These are phyloP conservation scores for Starmerella riodocensis DNA, from an alignment of 805 yeast genomes.

Conservation along the genomic window DNA sequence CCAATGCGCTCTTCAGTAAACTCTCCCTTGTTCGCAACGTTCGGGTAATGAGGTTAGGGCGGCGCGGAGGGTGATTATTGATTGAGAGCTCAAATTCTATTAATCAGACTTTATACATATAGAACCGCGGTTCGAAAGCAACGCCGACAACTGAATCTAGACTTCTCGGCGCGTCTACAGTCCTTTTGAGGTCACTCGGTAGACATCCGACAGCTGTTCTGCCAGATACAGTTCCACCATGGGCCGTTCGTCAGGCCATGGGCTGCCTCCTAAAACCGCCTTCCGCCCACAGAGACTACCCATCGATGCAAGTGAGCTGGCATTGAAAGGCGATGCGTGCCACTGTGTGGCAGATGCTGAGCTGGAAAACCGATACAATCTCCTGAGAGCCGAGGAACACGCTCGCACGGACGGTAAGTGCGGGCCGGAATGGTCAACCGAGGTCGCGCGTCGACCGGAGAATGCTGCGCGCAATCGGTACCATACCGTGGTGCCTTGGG, in stretches of 20 bases:
- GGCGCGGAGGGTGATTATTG: too few species aligned
- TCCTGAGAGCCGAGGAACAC: conserved; percentile 24
- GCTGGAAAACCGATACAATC: conserved; percentile 22
- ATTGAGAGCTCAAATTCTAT: too few species aligned
- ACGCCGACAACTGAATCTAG: too few species aligned
- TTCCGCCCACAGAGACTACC: conserved; percentile 16
- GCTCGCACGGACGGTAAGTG: conserved; percentile 22
- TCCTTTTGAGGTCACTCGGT: too few species aligned
- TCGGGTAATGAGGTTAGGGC: too few species aligned
- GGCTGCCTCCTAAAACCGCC: conserved; percentile 1
- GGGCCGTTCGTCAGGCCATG: neutral
- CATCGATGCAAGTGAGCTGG: conserved; percentile 16
- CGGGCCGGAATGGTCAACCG: conserved; percentile 20
- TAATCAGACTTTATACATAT: too few species aligned
- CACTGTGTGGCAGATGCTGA: conserved; percentile 22
- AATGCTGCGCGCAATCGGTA: conserved; percentile 41
- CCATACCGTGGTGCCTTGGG: conserved; percentile 52
- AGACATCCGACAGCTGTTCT: too few species aligned
- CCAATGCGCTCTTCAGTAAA: too few species aligned
- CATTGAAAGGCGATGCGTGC: conserved; percentile 18
- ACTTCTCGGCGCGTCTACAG: too few species aligned
- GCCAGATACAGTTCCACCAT: neutral
- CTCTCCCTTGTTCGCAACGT: too few species aligned
- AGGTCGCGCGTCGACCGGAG: conserved; percentile 17
- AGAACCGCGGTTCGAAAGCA: too few species aligned